Base-by-base conservation (phyloP, 108 stramenopile species). In the Nitzschia sp. region DNA sequence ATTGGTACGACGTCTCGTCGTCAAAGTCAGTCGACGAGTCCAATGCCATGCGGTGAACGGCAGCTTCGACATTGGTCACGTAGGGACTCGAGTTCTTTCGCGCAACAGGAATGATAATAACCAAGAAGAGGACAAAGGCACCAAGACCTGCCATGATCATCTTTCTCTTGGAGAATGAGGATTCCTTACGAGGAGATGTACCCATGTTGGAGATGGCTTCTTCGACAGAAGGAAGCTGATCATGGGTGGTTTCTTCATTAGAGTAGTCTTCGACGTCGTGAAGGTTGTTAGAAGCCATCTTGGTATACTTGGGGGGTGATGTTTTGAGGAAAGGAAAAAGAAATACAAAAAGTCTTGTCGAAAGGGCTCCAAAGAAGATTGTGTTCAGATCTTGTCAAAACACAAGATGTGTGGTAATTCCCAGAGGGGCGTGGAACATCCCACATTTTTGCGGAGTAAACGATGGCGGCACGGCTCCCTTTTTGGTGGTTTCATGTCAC, bases 221-320 rank as follows among this genome's bases (percentile, higher is more conserved):
- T 53, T 61, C 70, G 0, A 71, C 70, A 29, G 70, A 55, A 41
- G 70, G 70, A 51, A 71, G 24, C 26, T 71, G 70, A 54, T 71
- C 70, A 34, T 71, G 70, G 40, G 60, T 26, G 8, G 10, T 9
- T 48, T 15, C n/a, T 10, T 62, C 61, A 15, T 15, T 22, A 8
- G 17, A 19, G 43, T 62, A 62, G 37, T 62, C 61, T 38, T 62
- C 61, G 6, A 62, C 61, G 19, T 62, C 61, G 24, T 62, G 43
- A 9, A 62, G 61, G 61, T 62, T 62, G 46, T 15, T 17, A 5
- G 17, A 1, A 2, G 2, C 3, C 46, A 48, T 48, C 46, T 48
- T 48, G 46, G 14, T n/a, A 34, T 34, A 34, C 29, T 34, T 34
- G 29, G 29, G 17, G 2, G 46, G 46, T 17, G 17, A 48, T 48